Base-by-base conservation (phyloP, 2,329 filamentous ascomycete genomes). In the Spiromastix sp. region DNA sequence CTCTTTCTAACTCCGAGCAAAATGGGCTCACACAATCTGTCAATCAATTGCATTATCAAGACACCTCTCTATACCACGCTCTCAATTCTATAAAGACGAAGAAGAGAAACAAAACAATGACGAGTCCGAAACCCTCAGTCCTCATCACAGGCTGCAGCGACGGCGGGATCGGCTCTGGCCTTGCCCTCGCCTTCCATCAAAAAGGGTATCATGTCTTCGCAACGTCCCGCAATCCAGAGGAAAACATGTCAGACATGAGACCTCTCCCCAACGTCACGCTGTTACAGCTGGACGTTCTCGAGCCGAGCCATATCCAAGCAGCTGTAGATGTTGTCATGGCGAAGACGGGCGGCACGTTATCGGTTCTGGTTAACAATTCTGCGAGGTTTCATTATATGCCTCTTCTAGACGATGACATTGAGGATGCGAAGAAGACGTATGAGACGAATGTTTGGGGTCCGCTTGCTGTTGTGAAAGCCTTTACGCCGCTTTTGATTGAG, bases 291-390 rank as follows among this genome's bases (percentile, higher is more conserved):
- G 59, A 63, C 37, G 56, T 61, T 3, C 43, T 44, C 3, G 48
- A 46, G 1, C 31, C 44, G 4, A 12, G 34, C 8, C 49, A 46
- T 9, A 56, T 60, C 32, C 47, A 57, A 12, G 50, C 51, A 13
- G 49, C 50, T 4, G 42, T 49, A 4, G 42, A 43, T n/a, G 40
- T 43, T 8, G 45, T 56, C 20, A 41, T 39, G 18, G 36, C 35
- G 5, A 13, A 41, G 11, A 60, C 57, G 0, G 51, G 49, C 8
- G 59, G 59, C 9, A 51, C 32, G 2, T 48, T 67, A 5, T 52
- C 65, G 36, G 45, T 51, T 20, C 46, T 67, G 0, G 46, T 68
- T 37, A 68, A 68, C 47, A 70, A 68, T 36, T 60, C 65, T 10
- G 65, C 58, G 2, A 31, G 35, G 2, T 45, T 43, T n/a, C 51